Evolutionary conservation across 805 yeast species (phyloP).

Genomic region (Nakazawaea populi): DNA sequence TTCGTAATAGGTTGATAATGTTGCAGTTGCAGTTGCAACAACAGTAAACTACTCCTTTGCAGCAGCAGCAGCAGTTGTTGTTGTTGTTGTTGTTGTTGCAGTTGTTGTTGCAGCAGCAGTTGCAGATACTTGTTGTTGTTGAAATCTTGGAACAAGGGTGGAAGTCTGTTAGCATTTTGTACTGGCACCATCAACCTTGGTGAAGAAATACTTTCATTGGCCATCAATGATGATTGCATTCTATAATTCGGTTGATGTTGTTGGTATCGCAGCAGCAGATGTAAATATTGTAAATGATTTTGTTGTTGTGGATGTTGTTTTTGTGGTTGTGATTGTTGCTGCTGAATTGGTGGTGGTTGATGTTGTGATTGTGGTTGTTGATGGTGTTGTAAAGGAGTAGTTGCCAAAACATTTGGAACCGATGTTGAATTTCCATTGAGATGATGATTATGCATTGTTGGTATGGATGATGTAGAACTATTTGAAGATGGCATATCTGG

Average conservation of each 20-base stretch:
- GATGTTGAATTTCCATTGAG: not conserved
- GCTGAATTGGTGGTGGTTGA: not conserved
- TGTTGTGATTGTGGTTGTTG: not conserved
- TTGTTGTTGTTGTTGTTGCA: not conserved
- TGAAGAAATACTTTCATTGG: not conserved
- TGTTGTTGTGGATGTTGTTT: not conserved
- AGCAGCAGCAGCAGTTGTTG: not conserved
- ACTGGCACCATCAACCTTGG: not conserved
- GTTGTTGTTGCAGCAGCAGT: not conserved
- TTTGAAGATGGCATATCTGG: not conserved
- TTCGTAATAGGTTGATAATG: not conserved
- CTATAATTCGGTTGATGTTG: not conserved
- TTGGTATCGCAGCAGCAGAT: not conserved
- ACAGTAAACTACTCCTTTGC: not conserved
- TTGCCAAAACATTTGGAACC: not conserved
- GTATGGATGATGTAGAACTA: not conserved
- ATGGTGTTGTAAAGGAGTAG: not conserved
- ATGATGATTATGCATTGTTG: not conserved
- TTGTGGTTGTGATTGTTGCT: not conserved
- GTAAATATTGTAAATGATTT: not conserved
- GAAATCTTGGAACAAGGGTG: not conserved
- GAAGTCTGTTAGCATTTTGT: not conserved
- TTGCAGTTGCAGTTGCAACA: slow-evolving; percentile 2
- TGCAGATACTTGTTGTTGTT: not conserved
- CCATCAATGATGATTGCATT: not conserved